Evolutionary conservation across 1,139 yeast species (phyloP).

Genomic region (Suhomyces yuchorum): DNA sequence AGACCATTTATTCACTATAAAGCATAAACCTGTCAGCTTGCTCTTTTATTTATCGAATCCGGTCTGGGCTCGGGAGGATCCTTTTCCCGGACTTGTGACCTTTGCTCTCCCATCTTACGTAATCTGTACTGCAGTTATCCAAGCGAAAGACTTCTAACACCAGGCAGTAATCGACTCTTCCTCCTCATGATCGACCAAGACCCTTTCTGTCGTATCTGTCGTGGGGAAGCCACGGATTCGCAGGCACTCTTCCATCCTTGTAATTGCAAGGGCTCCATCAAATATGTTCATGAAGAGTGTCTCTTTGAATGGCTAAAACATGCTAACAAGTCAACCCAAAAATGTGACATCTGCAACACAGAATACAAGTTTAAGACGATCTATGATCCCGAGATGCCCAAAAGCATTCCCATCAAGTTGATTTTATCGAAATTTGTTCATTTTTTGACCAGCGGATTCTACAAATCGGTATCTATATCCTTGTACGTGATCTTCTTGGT

Average conservation of each 20-base stretch:
- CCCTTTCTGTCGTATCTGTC: constrained; percentile 82
- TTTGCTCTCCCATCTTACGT: not conserved
- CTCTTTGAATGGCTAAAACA: constrained; percentile 81
- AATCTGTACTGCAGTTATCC: not conserved
- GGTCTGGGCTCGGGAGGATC: too few relatives aligned
- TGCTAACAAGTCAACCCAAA: constrained; percentile 59
- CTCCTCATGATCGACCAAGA: constrained; percentile 15
- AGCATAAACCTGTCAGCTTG: too few relatives aligned
- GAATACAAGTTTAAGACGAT: constrained; percentile 73
- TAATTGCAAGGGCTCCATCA: constrained; percentile 89
- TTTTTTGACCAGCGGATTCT: constrained; percentile 28
- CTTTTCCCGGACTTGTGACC: not conserved
- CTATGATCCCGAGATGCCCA: constrained; percentile 73
- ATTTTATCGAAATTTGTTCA: constrained; percentile 42
- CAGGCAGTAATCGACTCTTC: not conserved
- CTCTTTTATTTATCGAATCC: too few relatives aligned
- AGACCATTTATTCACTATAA: too few relatives aligned
- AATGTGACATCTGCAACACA: constrained; percentile 89
- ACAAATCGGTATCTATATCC: constrained; percentile 30
- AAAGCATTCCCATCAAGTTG: constrained; percentile 54
- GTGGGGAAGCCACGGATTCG: constrained; percentile 78
- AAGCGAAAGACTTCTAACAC: not conserved
- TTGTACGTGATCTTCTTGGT: constrained; percentile 42
- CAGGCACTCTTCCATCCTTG: constrained; percentile 93
- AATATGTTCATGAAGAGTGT: constrained; percentile 91